Conservation (phyloP, 129 eudicot species). For the Gnaphalium uliginosum region DNA sequence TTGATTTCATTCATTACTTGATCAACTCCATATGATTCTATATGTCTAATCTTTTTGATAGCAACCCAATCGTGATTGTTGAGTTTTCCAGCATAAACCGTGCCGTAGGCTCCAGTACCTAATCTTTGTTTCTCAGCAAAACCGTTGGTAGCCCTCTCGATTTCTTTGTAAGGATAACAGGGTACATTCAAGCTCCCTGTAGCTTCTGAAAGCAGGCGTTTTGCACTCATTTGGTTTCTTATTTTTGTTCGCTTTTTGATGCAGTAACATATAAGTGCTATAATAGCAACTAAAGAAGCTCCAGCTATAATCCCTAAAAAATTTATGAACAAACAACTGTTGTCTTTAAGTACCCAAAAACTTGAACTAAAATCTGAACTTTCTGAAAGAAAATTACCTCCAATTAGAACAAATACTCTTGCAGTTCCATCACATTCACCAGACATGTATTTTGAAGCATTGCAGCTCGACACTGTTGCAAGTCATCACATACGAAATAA, state of each 20-base stretch:
- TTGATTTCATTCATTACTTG: conserved; percentile 94
- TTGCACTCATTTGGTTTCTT: conserved; percentile 54
- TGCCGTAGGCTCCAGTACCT: conserved; percentile 93
- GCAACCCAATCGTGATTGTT: conserved; percentile 80
- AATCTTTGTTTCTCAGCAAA: conserved; percentile 73
- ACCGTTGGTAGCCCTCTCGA: conserved; percentile 70
- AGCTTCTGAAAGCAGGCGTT: conserved; percentile 73
- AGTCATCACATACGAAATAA: conserved; percentile 17
- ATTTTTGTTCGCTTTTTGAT: conserved; percentile 38
- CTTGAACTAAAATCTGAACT: neutral
- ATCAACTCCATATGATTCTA: conserved; percentile 59
- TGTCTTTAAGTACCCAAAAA: neutral
- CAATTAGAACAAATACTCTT: conserved; percentile 51
- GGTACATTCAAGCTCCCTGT: conserved; percentile 64
- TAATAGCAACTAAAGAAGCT: conserved; percentile 44
- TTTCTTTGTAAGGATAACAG: conserved; percentile 68
- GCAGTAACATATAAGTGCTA: conserved; percentile 55
- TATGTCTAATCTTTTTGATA: conserved; percentile 65
- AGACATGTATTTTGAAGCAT: conserved; percentile 42
- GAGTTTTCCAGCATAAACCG: conserved; percentile 89
- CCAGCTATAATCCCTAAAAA: conserved; percentile 62
- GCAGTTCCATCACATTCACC: conserved; percentile 61
- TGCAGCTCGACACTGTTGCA: conserved; percentile 48
- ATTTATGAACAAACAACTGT: neutral
- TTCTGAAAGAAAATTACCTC: conserved; percentile 44